phyloP scores from a whole-genome alignment of 2,329 filamentous ascomycete species.

The Cadophora malorum region DNA sequence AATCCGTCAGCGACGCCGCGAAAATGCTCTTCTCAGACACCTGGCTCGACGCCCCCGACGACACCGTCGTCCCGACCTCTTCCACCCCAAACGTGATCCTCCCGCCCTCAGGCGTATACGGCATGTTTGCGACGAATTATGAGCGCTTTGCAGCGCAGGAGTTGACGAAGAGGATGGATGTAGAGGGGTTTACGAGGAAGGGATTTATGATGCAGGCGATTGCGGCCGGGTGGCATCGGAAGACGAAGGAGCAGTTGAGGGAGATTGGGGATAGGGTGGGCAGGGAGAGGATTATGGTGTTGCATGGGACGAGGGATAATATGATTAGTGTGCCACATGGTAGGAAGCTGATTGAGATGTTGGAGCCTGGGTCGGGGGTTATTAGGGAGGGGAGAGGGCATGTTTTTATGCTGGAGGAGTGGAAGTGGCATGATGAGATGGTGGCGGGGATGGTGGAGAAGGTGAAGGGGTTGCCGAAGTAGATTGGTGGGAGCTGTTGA shows the following conservation, averaged over 20 bases:
- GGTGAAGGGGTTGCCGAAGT: constrained; percentile 31
- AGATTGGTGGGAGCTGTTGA: not conserved
- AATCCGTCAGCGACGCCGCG: constrained; percentile 68
- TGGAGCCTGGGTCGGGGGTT: constrained; percentile 66
- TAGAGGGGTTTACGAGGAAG: constrained; percentile 63
- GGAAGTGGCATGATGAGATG: constrained; percentile 68
- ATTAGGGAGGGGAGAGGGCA: constrained; percentile 79
- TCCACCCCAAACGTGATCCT: constrained; percentile 50
- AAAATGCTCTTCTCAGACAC: constrained; percentile 67
- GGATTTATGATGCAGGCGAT: constrained; percentile 80
- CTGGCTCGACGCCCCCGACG: constrained; percentile 70
- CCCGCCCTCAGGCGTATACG: constrained; percentile 49
- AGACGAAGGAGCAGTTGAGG: constrained; percentile 69
- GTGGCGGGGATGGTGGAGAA: constrained; percentile 53
- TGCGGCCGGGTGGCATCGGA: constrained; percentile 81
- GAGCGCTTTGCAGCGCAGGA: constrained; percentile 85
- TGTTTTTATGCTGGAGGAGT: constrained; percentile 74
- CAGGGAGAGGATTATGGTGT: constrained; percentile 73
- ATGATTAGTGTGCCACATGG: constrained; percentile 80
- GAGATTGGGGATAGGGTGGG: constrained; percentile 73
- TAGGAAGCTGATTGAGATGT: constrained; percentile 66
- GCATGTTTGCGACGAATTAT: constrained; percentile 74
- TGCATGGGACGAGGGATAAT: constrained; percentile 78
- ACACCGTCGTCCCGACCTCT: constrained; percentile 55
- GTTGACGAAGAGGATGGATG: constrained; percentile 70